A percentile compares a stretch with the other conserved stretches of the same genome.
phyloP scores from a whole-genome alignment of 2,329 filamentous ascomycete genomes.

The Neofusicoccum cordaticola region DNA sequence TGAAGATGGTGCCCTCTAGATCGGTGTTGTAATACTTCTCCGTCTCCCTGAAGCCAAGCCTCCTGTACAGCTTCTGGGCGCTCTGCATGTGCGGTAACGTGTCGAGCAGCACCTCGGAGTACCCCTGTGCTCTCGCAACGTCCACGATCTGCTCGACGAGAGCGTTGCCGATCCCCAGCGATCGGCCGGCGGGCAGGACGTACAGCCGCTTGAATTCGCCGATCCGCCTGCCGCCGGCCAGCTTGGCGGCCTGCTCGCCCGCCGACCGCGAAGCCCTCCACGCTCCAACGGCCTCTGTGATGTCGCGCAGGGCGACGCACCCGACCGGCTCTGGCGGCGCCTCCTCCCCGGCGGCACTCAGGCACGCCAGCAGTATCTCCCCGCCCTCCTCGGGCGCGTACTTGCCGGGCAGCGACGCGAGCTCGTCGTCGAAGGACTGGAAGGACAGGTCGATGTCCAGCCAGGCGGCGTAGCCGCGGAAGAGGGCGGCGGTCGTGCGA shows the following conservation, averaged over 20 bases:
- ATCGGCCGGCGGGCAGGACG: conserved; percentile 47
- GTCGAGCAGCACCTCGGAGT: conserved; percentile 54
- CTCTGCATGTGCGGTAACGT: conserved; percentile 53
- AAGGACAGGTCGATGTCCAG: conserved; percentile 56
- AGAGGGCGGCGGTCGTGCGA: conserved; percentile 33
- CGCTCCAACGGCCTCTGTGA: not conserved
- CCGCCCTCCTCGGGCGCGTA: conserved; percentile 49
- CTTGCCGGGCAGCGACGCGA: conserved; percentile 53
- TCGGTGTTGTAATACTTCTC: conserved; percentile 57
- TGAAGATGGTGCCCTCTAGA: conserved; percentile 52
- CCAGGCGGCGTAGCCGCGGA: conserved; percentile 40
- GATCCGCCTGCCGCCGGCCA: not conserved
- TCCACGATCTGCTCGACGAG: conserved; percentile 47
- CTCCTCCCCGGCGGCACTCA: not conserved
- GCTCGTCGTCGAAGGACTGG: conserved; percentile 54
- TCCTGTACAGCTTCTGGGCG: conserved; percentile 50
- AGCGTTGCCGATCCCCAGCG: conserved; percentile 48
- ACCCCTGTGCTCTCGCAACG: conserved; percentile 48
- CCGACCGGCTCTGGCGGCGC: conserved; percentile 28
- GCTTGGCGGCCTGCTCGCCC: not conserved
- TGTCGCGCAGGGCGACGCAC: conserved; percentile 49
- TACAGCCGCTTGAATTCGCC: conserved; percentile 60
- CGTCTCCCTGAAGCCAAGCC: conserved; percentile 52
- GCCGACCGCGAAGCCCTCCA: not conserved
- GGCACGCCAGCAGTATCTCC: conserved; percentile 48